A percentile compares a stretch with the other conserved stretches of the same genome.
Conservation (phyloP, 2,329 filamentous ascomycete species). For the Cladosporium austrohemisphaericum region DNA sequence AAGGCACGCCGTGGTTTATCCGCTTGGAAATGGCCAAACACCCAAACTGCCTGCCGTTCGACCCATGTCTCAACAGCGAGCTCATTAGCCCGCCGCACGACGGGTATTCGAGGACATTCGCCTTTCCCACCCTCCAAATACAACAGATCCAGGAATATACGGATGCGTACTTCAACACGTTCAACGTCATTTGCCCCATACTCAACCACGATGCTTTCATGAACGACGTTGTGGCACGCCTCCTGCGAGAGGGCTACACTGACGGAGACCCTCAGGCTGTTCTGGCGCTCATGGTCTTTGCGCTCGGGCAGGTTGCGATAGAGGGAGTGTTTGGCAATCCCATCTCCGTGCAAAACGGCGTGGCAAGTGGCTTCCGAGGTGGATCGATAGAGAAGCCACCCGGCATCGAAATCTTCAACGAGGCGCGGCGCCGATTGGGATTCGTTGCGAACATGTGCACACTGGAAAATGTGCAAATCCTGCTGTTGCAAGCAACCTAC, state of each 20-base stretch:
- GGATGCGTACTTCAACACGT: constrained; percentile 57
- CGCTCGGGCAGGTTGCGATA: constrained; percentile 57
- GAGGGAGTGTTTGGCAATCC: constrained; percentile 48
- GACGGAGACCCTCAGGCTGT: constrained; percentile 49
- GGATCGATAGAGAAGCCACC: constrained; percentile 51
- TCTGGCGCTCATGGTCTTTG: constrained; percentile 55
- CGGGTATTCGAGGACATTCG: constrained; percentile 23
- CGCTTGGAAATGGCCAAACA: constrained; percentile 27
- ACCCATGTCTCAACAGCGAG: constrained; percentile 27
- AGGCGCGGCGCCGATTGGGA: constrained; percentile 57
- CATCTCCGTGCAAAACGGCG: constrained; percentile 43
- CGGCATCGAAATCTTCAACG: constrained; percentile 59
- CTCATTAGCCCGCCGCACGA: constrained; percentile 13
- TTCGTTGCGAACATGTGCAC: constrained; percentile 54
- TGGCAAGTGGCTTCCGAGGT: constrained; percentile 52
- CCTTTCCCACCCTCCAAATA: constrained; percentile 41
- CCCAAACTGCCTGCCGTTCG: constrained; percentile 26
- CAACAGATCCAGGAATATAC: constrained; percentile 50
- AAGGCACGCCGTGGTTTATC: constrained; percentile 39
- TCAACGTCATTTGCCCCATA: constrained; percentile 57
- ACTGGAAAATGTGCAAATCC: constrained; percentile 58
- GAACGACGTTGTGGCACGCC: constrained; percentile 43
- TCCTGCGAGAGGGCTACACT: constrained; percentile 49
- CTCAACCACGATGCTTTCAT: constrained; percentile 56
- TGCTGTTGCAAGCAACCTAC: constrained; percentile 49